Evolutionary conservation across 2,329 filamentous ascomycete species (phyloP).

Genomic region (Hypoxylon sp.): DNA sequence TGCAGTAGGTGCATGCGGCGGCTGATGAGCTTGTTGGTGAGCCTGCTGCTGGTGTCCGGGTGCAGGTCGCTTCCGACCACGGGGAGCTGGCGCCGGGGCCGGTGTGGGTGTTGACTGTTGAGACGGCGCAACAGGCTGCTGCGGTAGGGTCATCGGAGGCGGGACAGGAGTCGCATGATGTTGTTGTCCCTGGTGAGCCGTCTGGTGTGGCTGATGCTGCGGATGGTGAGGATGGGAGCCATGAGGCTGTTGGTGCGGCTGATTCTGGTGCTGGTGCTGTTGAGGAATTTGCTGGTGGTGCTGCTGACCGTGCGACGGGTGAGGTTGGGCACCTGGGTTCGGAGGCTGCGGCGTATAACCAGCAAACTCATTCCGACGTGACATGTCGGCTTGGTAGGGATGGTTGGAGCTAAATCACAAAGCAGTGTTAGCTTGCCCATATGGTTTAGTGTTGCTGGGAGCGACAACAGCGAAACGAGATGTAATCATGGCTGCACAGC

Average conservation of each 20-base stretch:
- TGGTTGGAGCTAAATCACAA: slow-evolving; percentile 61
- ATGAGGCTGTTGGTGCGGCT: slow-evolving; percentile 51
- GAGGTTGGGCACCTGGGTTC: slow-evolving; percentile 55
- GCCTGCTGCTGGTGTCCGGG: slow-evolving; percentile 49
- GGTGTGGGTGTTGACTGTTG: slow-evolving; percentile 57
- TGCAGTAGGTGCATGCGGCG: slow-evolving; percentile 46
- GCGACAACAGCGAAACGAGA: slow-evolving; percentile 41
- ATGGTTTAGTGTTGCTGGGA: slow-evolving; percentile 42
- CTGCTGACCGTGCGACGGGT: slow-evolving; percentile 53
- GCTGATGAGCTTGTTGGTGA: slow-evolving; percentile 41
- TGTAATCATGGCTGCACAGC: slow-evolving; percentile 47
- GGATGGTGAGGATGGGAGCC: slow-evolving; percentile 49
- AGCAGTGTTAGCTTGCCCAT: slow-evolving; percentile 55
- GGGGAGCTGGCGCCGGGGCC: slow-evolving; percentile 54
- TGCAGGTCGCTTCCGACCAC: slow-evolving; percentile 56
- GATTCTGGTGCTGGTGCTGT: slow-evolving; percentile 58
- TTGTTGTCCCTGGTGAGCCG: slow-evolving; percentile 51
- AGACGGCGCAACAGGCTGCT: slow-evolving; percentile 51
- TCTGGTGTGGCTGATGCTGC: slow-evolving; percentile 53
- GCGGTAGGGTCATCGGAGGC: slow-evolving; percentile 56
- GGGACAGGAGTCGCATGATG: slow-evolving; percentile 57
- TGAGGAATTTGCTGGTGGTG: slow-evolving; percentile 54
- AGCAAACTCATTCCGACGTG: slow-evolving; percentile 62
- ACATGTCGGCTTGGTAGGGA: slow-evolving; percentile 68
- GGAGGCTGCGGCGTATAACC: slow-evolving; percentile 51